Percentiles rank a stretch among this genome's conserved stretches.
phyloP scores from a whole-genome alignment of 208 protist species.

The Spongospora subterranea region DNA sequence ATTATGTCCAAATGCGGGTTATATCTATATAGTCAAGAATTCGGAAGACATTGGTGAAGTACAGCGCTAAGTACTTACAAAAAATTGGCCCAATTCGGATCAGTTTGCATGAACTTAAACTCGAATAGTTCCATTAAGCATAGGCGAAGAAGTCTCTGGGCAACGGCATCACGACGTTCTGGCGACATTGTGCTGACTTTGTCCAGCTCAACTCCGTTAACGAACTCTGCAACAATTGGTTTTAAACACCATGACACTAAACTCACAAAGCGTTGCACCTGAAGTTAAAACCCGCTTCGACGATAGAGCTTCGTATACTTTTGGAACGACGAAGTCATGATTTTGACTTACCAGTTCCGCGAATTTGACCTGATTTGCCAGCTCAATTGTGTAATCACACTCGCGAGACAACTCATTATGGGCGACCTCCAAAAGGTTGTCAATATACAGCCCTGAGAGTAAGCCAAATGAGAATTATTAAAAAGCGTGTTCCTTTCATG shows the following conservation, averaged over 20 bases:
- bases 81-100: constrained; percentile 95
- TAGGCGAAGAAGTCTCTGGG: constrained; percentile 80
- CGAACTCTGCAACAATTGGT: not conserved
- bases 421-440: constrained; percentile 72
- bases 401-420: constrained; percentile 56
- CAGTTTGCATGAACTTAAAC: constrained; percentile 94
- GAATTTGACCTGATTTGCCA: constrained; percentile 67
- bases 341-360: not conserved
- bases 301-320: not conserved
- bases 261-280: not conserved
- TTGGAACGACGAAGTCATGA: constrained; percentile 54
- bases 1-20: not conserved
- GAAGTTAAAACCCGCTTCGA: constrained; percentile 54
- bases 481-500: no score
- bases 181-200: not conserved
- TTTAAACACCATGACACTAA: not conserved
- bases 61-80: constrained; percentile 82
- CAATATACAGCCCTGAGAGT: constrained; percentile 77
- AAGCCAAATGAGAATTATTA: not conserved
- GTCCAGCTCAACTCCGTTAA: constrained; percentile 38
- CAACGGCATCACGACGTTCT: constrained; percentile 77
- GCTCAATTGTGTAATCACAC: constrained; percentile 45
- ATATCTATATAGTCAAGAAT: not conserved
- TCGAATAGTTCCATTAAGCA: constrained; percentile 89
- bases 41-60: not conserved